Evolutionary conservation across 202 grass and related monocot species (phyloP), one percentile per base, ranked within the genome.

Genomic region (Elaeis oleifera): DNA sequence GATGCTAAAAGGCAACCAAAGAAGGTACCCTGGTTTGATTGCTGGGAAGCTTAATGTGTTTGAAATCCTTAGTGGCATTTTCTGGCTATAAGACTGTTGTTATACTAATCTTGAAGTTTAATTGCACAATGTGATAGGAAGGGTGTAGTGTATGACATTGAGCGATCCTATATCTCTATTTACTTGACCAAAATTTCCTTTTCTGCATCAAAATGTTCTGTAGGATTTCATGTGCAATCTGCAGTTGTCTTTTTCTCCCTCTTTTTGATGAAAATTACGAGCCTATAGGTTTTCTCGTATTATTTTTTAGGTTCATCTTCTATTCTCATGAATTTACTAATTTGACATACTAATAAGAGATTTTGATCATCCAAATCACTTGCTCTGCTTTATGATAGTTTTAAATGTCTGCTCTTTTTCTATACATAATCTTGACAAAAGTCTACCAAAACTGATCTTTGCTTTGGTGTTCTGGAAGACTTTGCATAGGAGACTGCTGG

Each of bases 11-110:
- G 68, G 79, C 81, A 78, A 89, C 74, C 68, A 74, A 79, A 86
- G 84, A 92, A 99, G 94, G 94, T 92, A 99, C 94, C 88, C 77
- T 80, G 85, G 88, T 89, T 78, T 84, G 72, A 85, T 86, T 85
- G 81, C 65, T 92, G 84, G 88, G 82, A 77, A 86, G 75, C 75
- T 82, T 78, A 60, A 72, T 65, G 70, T 79, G 80, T 71, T 96
- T 80, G 63, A 71, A 81, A 68, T 49, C 49, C 18, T 85, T 52
- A 7, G 2, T 69, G 36, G 58, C 50, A 60, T 58, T 76, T 39
- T 71, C 44, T 74, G 49, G 39, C 18, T 29, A 14, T 7, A 24
- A 63, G 17, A 29, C 20, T 52, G 19, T 22, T 0, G 23, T 55
- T 73, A 20, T 3, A 13, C 17, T 54, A 11, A 9, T 63, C 4